A percentile compares a stretch with the other conserved stretches of the same genome.
phyloP scores from a whole-genome alignment of 352 stramenopile species.

The Globisporangium alternatum region DNA sequence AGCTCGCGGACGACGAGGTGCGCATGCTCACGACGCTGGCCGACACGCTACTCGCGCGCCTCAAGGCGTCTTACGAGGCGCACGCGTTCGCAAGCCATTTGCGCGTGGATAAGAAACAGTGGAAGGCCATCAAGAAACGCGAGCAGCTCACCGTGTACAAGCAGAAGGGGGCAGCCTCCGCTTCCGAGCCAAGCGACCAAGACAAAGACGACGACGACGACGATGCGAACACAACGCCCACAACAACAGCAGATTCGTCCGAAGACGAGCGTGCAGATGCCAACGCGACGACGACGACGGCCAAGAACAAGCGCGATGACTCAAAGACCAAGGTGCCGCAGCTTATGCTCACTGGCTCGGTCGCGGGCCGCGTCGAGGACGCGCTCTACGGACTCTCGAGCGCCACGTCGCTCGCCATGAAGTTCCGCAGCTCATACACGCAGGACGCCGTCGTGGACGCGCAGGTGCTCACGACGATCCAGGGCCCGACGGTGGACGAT shows the following conservation, averaged over 20 bases:
- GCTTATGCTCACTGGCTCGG: conserved; percentile 40
- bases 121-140: conserved; percentile 65
- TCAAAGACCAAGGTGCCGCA: conserved; percentile 18
- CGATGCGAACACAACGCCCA: conserved; percentile 16
- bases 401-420: conserved; percentile 52
- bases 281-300: background rate
- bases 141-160: conserved; percentile 61
- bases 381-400: conserved; percentile 56
- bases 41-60: conserved; percentile 36
- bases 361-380: conserved; percentile 56
- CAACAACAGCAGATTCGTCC: background rate
- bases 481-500: conserved; percentile 34
- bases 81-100: conserved; percentile 19
- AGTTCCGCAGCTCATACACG: conserved; percentile 41
- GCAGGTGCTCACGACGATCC: conserved; percentile 45
- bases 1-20: conserved; percentile 54
- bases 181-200: background rate
- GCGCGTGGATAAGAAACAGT: conserved; percentile 42
- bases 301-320: background rate
- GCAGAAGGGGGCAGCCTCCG: conserved; percentile 26
- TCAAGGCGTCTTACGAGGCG: conserved; percentile 34
- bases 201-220: conserved; percentile 9
- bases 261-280: background rate
- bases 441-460: conserved; percentile 18
- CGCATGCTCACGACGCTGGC: conserved; percentile 39